phyloP scores from a whole-genome alignment of 129 eudicot genomes.

The Tagetes erecta region DNA sequence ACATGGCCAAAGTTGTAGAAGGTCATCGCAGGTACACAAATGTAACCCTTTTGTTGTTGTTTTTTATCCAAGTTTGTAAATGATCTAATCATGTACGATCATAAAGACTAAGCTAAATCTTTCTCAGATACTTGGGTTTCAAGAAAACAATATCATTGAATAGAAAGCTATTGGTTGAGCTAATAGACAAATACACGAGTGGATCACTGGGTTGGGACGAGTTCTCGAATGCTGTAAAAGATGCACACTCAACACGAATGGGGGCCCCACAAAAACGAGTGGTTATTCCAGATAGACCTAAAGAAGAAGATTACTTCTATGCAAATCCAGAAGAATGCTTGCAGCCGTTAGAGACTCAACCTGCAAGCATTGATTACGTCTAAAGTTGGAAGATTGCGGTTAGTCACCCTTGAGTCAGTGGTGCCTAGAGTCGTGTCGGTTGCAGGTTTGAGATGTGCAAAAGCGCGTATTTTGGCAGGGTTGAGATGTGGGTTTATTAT shows the following conservation, averaged over 20 bases:
- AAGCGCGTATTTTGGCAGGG: not conserved
- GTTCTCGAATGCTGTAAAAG: slow-evolving; percentile 71
- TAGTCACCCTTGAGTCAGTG: slow-evolving; percentile 2
- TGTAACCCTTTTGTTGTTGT: not conserved
- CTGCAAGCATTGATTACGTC: slow-evolving; percentile 26
- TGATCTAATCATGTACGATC: not conserved
- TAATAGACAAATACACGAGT: slow-evolving; percentile 64
- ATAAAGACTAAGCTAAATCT: not conserved
- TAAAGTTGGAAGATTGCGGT: slow-evolving; percentile 14
- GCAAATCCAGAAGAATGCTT: slow-evolving; percentile 88
- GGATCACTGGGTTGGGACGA: slow-evolving; percentile 79
- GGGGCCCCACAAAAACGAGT: slow-evolving; percentile 66
- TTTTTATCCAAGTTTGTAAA: not conserved
- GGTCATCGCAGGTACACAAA: slow-evolving; percentile 89
- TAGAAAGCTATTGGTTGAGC: slow-evolving; percentile 64
- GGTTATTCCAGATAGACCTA: slow-evolving; percentile 80
- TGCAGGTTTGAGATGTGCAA: not conserved
- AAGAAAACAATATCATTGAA: slow-evolving; percentile 77
- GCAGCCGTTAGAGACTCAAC: slow-evolving; percentile 46
- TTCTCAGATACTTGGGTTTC: slow-evolving; percentile 73
- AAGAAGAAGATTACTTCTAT: slow-evolving; percentile 91
- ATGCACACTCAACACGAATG: slow-evolving; percentile 59
- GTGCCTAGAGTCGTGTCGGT: not conserved
- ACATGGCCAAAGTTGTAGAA: slow-evolving; percentile 97
- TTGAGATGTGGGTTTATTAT: not conserved